Evolutionary conservation across 2,329 filamentous ascomycete genomes (phyloP).

Genomic region (Penicillium sp.): DNA sequence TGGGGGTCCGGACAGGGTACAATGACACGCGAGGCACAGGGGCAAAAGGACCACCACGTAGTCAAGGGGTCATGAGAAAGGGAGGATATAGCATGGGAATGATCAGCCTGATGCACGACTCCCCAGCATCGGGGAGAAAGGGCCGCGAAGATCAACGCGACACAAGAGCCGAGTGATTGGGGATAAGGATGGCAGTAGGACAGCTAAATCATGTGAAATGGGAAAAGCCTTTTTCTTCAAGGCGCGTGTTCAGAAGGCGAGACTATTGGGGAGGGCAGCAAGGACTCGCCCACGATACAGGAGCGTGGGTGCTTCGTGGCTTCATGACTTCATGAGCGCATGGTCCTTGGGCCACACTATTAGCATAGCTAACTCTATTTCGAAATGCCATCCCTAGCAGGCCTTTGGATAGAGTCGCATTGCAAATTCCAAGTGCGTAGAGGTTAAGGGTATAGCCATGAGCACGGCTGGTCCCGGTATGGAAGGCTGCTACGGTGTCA

Average conservation of each 20-base stretch:
- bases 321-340: neutral
- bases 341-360: constrained; percentile 13
- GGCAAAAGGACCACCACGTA: neutral
- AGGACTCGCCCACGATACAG: constrained; percentile 2
- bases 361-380: constrained; percentile 15
- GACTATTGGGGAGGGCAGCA: constrained; percentile 9
- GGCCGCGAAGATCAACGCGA: constrained; percentile 10
- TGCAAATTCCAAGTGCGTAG: neutral
- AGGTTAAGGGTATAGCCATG: neutral
- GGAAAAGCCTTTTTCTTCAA: neutral
- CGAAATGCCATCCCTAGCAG: neutral
- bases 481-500: constrained; percentile 25
- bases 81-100: constrained; percentile 15
- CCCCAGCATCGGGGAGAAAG: constrained; percentile 17
- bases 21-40: neutral
- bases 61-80: neutral
- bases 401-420: neutral
- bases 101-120: constrained; percentile 12
- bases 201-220: constrained; percentile 1
- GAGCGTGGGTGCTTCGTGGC: neutral
- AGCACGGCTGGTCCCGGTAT: constrained; percentile 12
- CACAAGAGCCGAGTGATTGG: neutral
- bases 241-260: constrained; percentile 2
- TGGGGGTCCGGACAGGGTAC: neutral
- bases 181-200: neutral